Conservation (phyloP, 352 stramenopile genomes). For the Aphanomyces cochlioides region DNA sequence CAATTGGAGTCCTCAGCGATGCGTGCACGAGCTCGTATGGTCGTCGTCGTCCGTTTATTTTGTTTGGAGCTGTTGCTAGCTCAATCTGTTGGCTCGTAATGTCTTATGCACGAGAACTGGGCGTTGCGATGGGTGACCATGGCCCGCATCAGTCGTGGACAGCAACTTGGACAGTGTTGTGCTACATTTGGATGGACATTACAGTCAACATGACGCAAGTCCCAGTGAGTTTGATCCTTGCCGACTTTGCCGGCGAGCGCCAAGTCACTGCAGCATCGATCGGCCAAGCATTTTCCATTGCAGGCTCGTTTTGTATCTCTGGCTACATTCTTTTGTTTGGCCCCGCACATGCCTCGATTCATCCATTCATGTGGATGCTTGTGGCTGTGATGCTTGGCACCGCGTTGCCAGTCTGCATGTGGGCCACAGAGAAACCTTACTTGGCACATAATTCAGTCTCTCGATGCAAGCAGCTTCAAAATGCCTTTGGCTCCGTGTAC, state of each 20-base stretch:
- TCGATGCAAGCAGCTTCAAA: conserved; percentile 27
- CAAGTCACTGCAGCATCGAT: conserved; percentile 49
- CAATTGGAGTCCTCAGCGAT: conserved; percentile 47
- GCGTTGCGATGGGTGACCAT: conserved; percentile 45
- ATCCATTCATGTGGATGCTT: conserved; percentile 55
- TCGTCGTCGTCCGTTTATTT: conserved; percentile 43
- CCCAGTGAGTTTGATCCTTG: conserved; percentile 46
- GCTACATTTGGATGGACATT: conserved; percentile 67
- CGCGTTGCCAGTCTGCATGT: conserved; percentile 38
- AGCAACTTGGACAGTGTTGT: conserved; percentile 50
- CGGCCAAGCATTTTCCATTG: conserved; percentile 49
- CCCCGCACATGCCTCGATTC: conserved; percentile 48
- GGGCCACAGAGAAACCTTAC: conserved; percentile 39
- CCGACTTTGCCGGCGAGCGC: conserved; percentile 53
- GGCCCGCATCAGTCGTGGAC: conserved; percentile 49
- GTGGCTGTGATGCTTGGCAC: conserved; percentile 41
- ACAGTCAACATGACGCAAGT: conserved; percentile 54
- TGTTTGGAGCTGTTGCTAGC: conserved; percentile 37
- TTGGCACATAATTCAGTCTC: not conserved
- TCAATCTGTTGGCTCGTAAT: conserved; percentile 51
- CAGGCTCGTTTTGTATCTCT: conserved; percentile 49
- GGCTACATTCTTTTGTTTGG: conserved; percentile 54
- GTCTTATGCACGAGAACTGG: conserved; percentile 47
- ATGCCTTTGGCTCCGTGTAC: conserved; percentile 33
- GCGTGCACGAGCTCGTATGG: conserved; percentile 38